Evolutionary conservation across 225 moss, liverwort and hornwort species (phyloP), one percentile per base, ranked within the genome.

Genomic region (Sphagnum tenellum): DNA sequence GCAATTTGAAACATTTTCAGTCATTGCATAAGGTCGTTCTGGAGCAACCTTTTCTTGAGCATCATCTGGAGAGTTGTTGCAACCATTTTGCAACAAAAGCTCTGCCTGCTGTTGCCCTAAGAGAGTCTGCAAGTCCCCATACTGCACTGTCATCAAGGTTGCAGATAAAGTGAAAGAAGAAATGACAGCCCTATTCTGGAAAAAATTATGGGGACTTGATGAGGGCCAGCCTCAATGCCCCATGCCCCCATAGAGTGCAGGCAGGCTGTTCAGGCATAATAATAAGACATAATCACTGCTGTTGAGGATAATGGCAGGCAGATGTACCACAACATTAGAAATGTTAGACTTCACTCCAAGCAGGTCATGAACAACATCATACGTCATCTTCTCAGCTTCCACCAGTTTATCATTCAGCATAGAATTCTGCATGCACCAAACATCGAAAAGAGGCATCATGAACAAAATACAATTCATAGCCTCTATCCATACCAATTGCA

Each of bases 301-400:
- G 29, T 29, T 29, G 29, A 29, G 29, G 29, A 48, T 47, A 51
- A 69, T 12, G 12, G 8, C 9, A 29, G 44, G 13, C 47, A 47
- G 8, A 79, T 88, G 68, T 82, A 92, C 94, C 63, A 84, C 92
- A 66, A 79, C 89, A 72, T 80, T 88, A 4, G 79, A 87, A 69
- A 92, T 95, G 69, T 95, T 91, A 76, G 86, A 79, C 66, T 92
- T 95, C 4, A 92, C 89, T 77, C 89, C 92, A 44, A 92, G 82
- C 54, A 95, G 75, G 74, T 95, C 92, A 57, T 84, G 75, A n/a
- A 95, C 80, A 9, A 95, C 89, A 67, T 91, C 94, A 62, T 82
- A 75, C 59, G 92, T 95, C 94, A 89, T 92, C 72, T 82, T 86
- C 81, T 95, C 94, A 49, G 94, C 91, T 70, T 82, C 89, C 9